Evolutionary conservation across 768 basidiomycete genomes (phyloP).

Genomic region (Agaricus blazei): DNA sequence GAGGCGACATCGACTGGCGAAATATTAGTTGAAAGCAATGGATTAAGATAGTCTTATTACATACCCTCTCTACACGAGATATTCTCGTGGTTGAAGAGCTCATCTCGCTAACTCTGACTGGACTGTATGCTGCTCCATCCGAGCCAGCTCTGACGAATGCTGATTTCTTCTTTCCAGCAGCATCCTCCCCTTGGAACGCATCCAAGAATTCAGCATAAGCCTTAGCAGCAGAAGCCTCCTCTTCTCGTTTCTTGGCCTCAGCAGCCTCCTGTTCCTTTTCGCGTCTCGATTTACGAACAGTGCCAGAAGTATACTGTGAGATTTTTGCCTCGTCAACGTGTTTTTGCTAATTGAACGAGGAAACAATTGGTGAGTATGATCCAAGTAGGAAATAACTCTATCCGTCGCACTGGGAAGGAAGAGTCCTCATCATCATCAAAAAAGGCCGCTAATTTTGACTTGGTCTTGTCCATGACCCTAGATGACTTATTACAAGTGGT

Average conservation of each 20-base stretch:
- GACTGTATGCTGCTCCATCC: conserved; percentile 36
- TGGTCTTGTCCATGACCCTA: conserved; percentile 58
- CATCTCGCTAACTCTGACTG: background rate
- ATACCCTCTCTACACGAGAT: conserved; percentile 13
- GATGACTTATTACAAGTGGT: background rate
- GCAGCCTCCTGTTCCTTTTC: conserved; percentile 93
- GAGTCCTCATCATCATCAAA: conserved; percentile 82
- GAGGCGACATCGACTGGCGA: conserved; percentile 54
- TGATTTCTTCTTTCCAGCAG: conserved; percentile 39
- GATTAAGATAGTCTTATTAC: conserved; percentile 2
- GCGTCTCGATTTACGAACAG: conserved; percentile 79
- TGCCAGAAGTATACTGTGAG: conserved; percentile 83
- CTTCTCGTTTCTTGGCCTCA: conserved; percentile 82
- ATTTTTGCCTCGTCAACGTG: conserved; percentile 81
- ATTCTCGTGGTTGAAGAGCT: background rate
- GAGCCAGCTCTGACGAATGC: conserved; percentile 63
- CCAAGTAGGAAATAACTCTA: conserved; percentile 55
- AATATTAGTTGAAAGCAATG: background rate
- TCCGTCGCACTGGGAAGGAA: conserved; percentile 90
- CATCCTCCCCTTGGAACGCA: conserved; percentile 73
- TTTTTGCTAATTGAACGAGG: conserved; percentile 64
- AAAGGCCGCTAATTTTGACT: conserved; percentile 68
- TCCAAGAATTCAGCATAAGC: conserved; percentile 84
- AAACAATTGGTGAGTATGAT: conserved; percentile 57
- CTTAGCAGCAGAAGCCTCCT: conserved; percentile 73